Percentiles rank a stretch among this genome's conserved stretches.
Conservation (phyloP, 2,329 filamentous ascomycete genomes). For the Aspergillus costaricaensis region DNA sequence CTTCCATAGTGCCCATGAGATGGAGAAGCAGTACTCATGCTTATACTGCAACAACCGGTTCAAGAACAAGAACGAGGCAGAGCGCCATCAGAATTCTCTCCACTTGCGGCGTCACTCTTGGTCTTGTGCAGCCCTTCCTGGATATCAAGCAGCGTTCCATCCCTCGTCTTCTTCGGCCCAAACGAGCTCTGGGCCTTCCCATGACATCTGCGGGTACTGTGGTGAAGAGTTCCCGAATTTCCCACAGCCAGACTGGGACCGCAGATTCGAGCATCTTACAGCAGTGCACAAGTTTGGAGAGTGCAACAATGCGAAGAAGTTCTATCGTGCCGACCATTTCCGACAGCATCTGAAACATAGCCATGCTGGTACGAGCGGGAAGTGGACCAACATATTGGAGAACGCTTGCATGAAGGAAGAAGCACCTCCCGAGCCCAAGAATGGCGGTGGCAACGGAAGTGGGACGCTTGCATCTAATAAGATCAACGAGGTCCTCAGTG, state of each 20-base stretch:
- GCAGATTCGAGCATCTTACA: slow-evolving; percentile 81
- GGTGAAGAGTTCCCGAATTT: slow-evolving; percentile 81
- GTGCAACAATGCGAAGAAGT: slow-evolving; percentile 98
- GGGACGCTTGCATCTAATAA: slow-evolving; percentile 30
- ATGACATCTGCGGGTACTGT: slow-evolving; percentile 90
- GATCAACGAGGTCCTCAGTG: slow-evolving; percentile 33
- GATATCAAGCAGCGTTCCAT: slow-evolving; percentile 82
- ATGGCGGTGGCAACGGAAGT: slow-evolving; percentile 10
- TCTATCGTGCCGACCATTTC: slow-evolving; percentile 96
- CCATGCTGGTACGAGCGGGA: slow-evolving; percentile 91
- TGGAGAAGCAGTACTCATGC: slow-evolving; percentile 96
- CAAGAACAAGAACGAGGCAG: slow-evolving; percentile 98
- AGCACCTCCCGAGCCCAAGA: slow-evolving; percentile 34
- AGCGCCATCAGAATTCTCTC: slow-evolving; percentile 92
- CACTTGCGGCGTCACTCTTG: slow-evolving; percentile 92
- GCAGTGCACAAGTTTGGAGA: slow-evolving; percentile 94
- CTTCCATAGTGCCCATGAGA: slow-evolving; percentile 71
- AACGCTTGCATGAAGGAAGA: slow-evolving; percentile 97
- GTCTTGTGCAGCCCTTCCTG: slow-evolving; percentile 84
- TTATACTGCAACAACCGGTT: slow-evolving; percentile 91
- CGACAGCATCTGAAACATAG: slow-evolving; percentile 97
- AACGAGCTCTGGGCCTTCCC: slow-evolving; percentile 37
- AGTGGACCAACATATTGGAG: slow-evolving; percentile 98
- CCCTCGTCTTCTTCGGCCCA: slow-evolving; percentile 61
- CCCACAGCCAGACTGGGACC: slow-evolving; percentile 82